Evolutionary conservation across 805 yeast species (phyloP).

Genomic region (Isabelozyma rhagii): DNA sequence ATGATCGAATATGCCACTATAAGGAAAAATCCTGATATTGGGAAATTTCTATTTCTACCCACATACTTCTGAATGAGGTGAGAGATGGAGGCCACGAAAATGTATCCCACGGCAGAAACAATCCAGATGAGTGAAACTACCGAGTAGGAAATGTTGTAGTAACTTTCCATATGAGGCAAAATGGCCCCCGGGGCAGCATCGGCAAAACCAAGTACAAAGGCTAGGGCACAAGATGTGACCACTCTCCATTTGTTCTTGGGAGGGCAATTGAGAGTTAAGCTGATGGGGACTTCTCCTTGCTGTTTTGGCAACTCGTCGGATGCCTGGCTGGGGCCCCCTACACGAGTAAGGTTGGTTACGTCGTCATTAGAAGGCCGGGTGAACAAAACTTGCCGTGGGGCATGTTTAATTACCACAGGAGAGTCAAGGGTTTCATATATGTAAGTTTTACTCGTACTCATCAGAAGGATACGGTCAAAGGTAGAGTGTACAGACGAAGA

Average conservation of each 20-base stretch:
- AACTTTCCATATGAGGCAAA: conserved; percentile 22
- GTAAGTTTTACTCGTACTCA: neutral
- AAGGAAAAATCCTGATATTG: conserved; percentile 8
- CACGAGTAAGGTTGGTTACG: conserved; percentile 3
- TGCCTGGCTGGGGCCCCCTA: neutral
- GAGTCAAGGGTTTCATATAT: neutral
- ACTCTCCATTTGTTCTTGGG: conserved; percentile 16
- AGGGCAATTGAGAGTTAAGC: conserved; percentile 16
- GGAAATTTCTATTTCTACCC: conserved; percentile 11
- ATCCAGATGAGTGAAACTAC: conserved; percentile 27
- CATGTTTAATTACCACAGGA: neutral
- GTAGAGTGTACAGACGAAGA: no score
- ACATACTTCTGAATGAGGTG: conserved; percentile 20
- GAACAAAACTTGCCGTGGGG: neutral
- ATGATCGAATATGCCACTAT: conserved; percentile 13
- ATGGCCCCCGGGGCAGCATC: conserved; percentile 29
- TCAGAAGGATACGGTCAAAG: no score
- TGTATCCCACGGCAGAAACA: conserved; percentile 24
- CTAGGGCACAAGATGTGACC: conserved; percentile 14
- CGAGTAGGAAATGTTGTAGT: conserved; percentile 20
- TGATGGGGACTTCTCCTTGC: neutral
- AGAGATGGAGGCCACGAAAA: conserved; percentile 19
- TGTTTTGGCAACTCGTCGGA: neutral
- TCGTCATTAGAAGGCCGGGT: conserved; percentile 8
- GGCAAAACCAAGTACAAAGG: conserved; percentile 16